Base-by-base conservation (phyloP, 495 filamentous ascomycete species). In the Hypomontagnella monticulosa region DNA sequence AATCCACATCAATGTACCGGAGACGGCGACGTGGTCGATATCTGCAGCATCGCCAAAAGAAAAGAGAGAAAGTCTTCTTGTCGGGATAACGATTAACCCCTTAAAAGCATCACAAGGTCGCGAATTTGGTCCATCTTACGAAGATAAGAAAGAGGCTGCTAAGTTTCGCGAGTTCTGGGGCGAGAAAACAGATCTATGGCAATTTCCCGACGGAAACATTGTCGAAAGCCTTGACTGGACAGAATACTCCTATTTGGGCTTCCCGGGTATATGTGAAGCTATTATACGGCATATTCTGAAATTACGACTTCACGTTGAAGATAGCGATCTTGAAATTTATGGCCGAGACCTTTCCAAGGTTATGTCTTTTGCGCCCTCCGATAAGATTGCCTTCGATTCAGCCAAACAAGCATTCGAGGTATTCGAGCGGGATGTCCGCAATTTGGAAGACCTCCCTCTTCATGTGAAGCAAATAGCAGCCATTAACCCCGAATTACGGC, bases 181-280 rank as follows among this genome's bases (percentile, higher is more conserved):
- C 5, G 83, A 89, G 3, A 90, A 89, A 70, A 80, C 90, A 10
- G 90, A 92, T 57, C 79, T 92, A 14, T 83, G 90, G 68, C 86
- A 90, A 33, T 92, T 92, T 73, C 88, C 89, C 57, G 86, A 90
- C 53, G 90, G 89, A 11, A 85, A 82, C 41, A 91, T 92, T 55
- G 81, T 87, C 1, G 90, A 93, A 72, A 95, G 89, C 70, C 73
- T 97, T 30, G 85, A 96, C 12, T 99, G 95, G 95, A 82, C 84
- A 2, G 80, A 87, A 37, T 83, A 83, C n/a, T 66, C 78, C 0
- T 76, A 85, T 0, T 78, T 84, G 7, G 76, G 83, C 14, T 74
- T 66, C 40, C 55, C 65, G 18, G 81, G 87, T 6, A 85, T 97
- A 47, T 83, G 93, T 38, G 82, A 92, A 69, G 91, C 95, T 55